These are phyloP conservation scores for Fagopyrum esculentum DNA, from an alignment of 148 eudicot genomes.

Conservation along the genomic window DNA sequence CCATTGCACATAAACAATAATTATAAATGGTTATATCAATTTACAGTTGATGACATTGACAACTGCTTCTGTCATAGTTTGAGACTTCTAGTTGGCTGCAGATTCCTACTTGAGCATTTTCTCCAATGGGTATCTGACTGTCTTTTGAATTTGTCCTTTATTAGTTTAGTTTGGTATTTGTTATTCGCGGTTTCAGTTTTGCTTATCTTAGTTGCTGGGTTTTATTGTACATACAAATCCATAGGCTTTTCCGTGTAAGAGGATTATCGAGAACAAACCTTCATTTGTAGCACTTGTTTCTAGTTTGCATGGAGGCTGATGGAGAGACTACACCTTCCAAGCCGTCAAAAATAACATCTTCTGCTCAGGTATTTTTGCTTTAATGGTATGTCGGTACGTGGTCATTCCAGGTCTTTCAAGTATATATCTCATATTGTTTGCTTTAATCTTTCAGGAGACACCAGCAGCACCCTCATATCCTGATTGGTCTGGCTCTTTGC, in stretches of 20 bases:
- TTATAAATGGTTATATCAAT: neutral
- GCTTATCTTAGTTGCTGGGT: neutral
- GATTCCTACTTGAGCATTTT: neutral
- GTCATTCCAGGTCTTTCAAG: neutral
- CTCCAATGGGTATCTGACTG: neutral
- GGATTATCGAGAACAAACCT: neutral
- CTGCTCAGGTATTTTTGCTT: constrained; percentile 45
- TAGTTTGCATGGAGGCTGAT: constrained; percentile 53
- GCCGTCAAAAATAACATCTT: constrained; percentile 51
- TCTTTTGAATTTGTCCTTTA: neutral
- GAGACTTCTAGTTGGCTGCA: neutral
- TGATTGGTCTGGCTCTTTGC: constrained; percentile 80
- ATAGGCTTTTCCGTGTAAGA: constrained; percentile 3
- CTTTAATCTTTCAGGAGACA: constrained; percentile 46
- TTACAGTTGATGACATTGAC: neutral
- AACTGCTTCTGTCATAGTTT: constrained; percentile 1
- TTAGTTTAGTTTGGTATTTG: neutral
- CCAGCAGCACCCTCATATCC: constrained; percentile 52
- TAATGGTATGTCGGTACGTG: neutral
- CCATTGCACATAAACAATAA: neutral
- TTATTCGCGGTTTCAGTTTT: neutral
- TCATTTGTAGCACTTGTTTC: neutral
- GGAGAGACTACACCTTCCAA: constrained; percentile 61
- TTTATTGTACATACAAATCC: neutral
- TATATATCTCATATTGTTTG: constrained; percentile 3